Conservation (phyloP, 176 grass and related monocot genomes). For the Typha latifolia region DNA sequence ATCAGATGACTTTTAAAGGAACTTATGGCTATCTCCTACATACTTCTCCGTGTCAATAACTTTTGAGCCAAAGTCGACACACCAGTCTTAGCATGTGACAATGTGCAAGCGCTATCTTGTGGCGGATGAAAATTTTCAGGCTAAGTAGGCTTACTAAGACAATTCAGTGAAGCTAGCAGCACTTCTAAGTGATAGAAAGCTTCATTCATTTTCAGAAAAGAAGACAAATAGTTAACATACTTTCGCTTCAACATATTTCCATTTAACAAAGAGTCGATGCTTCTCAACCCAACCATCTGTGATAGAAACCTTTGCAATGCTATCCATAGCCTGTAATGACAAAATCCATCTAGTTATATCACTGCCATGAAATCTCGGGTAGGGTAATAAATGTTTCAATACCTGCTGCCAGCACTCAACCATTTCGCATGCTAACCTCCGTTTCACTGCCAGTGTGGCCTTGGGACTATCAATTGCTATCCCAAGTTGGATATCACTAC, state of each 20-base stretch:
- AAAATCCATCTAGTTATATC: not conserved
- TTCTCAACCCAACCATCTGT: slow-evolving; percentile 20
- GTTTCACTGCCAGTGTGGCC: slow-evolving; percentile 24
- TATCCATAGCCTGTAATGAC: slow-evolving; percentile 6
- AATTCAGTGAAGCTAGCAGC: not conserved
- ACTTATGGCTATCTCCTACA: too few species aligned
- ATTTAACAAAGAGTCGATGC: slow-evolving; percentile 15
- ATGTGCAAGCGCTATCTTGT: too few species aligned
- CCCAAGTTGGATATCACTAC: slow-evolving; percentile 22
- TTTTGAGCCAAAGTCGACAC: too few species aligned
- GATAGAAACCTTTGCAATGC: slow-evolving; percentile 5
- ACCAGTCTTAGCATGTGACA: too few species aligned
- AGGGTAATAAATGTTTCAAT: slow-evolving; percentile 1
- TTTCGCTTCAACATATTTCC: slow-evolving; percentile 22
- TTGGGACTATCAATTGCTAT: slow-evolving; percentile 17
- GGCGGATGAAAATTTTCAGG: not conserved
- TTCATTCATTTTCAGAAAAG: not conserved
- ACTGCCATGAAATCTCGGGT: not conserved
- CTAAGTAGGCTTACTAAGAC: not conserved
- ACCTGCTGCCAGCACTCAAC: slow-evolving; percentile 23
- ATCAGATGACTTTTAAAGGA: too few species aligned
- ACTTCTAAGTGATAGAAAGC: not conserved
- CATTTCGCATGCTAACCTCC: slow-evolving; percentile 24
- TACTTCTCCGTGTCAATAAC: too few species aligned
- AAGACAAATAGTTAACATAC: slow-evolving; percentile 9